Evolutionary conservation across 140 eudicot species (phyloP), one percentile per base, ranked within the genome.

Genomic region (Erigeron philadelphicus): DNA sequence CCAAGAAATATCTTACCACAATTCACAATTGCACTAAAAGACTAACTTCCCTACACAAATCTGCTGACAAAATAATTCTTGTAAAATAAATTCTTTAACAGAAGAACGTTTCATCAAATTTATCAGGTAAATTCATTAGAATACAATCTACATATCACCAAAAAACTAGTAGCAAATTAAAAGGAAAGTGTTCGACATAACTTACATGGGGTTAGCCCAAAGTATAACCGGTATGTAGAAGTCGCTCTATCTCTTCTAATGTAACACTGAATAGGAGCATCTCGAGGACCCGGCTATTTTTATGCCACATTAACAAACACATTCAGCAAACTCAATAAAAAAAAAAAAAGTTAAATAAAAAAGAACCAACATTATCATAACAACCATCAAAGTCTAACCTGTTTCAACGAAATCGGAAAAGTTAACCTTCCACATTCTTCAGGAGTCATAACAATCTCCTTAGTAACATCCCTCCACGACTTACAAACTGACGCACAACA

Each of bases 351-450:
- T 31, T 31, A 31, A 3, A 31, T 0, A 31, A 31, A 31, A 31
- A 31, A 31, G 25, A 40, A 61, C 31, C 16, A 23, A 56, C 15
- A 52, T 35, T 65, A 64, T 45, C 31, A 52, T 31, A 5, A 38
- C 6, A 44, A 15, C 23, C 18, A 56, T 17, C 59, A 44, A 42
- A 72, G 45, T 38, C 61, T 17, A 65, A 88, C 98, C 95, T 92
- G 98, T 68, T 92, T 92, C 83, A 92, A 67, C 9, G 98, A 92
- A 66, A 92, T 82, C 23, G 98, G 96, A n/a, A 92, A 92, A 23
- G 98, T 92, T 66, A 92, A 81, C 65, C 89, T 76, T 74, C 98
- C 98, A 78, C 98, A 92, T 75, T 86, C 88, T 70, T 88, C 96
- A 0, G 90, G 98, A 55, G 95, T 86, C 84, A 81, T 85, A 15